These are phyloP conservation scores for Logfia minima DNA, from an alignment of 129 eudicot species.

Conservation along the genomic window DNA sequence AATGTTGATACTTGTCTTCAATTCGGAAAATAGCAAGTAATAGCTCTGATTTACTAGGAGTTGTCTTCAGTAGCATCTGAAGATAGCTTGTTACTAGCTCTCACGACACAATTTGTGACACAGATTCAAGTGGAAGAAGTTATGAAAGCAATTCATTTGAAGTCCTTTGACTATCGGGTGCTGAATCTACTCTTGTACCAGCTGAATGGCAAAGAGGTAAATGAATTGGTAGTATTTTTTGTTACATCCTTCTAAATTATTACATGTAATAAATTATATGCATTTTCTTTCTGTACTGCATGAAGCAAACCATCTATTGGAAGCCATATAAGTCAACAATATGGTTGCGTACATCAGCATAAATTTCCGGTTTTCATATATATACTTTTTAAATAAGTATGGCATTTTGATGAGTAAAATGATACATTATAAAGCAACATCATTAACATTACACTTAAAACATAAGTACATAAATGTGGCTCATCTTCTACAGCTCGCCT, in stretches of 20 bases:
- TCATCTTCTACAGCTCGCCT: slow-evolving; percentile 8
- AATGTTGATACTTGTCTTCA: slow-evolving; percentile 1
- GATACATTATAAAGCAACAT: not conserved
- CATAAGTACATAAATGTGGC: not conserved
- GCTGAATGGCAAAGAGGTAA: slow-evolving; percentile 80
- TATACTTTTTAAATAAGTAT: too few species aligned
- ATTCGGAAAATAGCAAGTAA: not conserved
- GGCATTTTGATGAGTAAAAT: too few species aligned
- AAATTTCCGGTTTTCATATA: not conserved
- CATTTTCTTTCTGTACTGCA: not conserved
- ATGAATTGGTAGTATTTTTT: slow-evolving; percentile 9
- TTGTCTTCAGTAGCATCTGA: not conserved
- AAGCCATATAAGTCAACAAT: not conserved
- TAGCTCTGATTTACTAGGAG: not conserved
- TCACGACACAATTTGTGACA: not conserved
- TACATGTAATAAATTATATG: slow-evolving; percentile 5
- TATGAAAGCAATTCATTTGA: slow-evolving; percentile 77
- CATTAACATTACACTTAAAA: too few species aligned
- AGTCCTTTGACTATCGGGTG: slow-evolving; percentile 89
- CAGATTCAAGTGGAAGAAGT: slow-evolving; percentile 72
- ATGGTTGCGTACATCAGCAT: not conserved
- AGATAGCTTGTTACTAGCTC: not conserved
- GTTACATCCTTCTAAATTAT: slow-evolving; percentile 1
- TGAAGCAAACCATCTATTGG: not conserved
- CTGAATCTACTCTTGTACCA: slow-evolving; percentile 82